Base-by-base conservation (phyloP, 139 green algal genomes). In the Chlorella sp. region DNA sequence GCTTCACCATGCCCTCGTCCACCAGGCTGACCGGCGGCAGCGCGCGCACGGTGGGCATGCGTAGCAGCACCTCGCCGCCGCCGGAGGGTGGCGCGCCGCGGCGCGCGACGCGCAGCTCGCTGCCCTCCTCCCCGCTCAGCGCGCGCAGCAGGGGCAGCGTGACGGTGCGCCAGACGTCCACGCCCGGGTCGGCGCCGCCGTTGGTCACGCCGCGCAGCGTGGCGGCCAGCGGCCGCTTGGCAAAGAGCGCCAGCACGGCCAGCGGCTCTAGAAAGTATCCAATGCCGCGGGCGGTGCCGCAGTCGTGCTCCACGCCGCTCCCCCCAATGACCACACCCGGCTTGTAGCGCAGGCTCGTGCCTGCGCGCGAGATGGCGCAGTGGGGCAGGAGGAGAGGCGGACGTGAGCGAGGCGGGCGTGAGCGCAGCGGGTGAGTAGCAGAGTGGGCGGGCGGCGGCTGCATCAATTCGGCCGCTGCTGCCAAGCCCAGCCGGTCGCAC, bases 221-320 rank as follows among this genome's bases (percentile, higher is more conserved):
- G 56, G 95, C 91, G n/a, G 73, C 78, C 36, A 97, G 77, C 5
- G 93, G 88, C 86, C 95, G 94, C 73, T 97, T 98, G 31, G 86
- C 94, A 82, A 96, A 99, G 42, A 99, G 73, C 0, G 85, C 84
- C 5, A 99, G 80, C 31, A 94, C 25, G 35, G 94, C 56, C 40
- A 99, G 85, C 2, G 91, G 87, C 83, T 99, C 95, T 46, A 99
- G 67, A 67, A 96, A 99, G 82, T 97, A 99, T 3, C 92, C 91
- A 27, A 99, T 92, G 48, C 74, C 87, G 8, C 96, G 82, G 8
- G 61, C 71, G 31, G 80, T 91, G 62, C 90, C 89, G 80, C 95
- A 99, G 74, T 98, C 95, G 79, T 99, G 96, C 38, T 81, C 43
- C 11, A 98, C 41, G 8, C 77, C 77, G 11, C 94, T 93, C n/a